phyloP scores from a whole-genome alignment of 2,329 filamentous ascomycete species.

The Teratosphaeria nubilosa region DNA sequence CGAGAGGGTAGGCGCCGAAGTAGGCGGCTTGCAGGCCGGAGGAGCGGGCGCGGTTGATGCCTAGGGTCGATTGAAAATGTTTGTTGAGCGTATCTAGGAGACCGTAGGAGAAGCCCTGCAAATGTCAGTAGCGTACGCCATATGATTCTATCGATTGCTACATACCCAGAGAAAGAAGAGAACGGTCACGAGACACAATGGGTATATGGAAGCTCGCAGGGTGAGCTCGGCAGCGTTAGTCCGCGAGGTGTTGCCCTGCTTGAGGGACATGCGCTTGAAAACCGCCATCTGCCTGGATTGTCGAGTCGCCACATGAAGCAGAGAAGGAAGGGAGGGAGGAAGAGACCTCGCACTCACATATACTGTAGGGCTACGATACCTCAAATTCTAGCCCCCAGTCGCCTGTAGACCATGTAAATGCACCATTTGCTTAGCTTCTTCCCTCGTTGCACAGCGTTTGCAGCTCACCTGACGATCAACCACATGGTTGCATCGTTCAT shows the following conservation, averaged over 20 bases:
- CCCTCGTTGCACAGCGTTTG: background rate
- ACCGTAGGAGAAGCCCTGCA: slow-evolving; percentile 44
- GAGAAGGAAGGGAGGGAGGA: background rate
- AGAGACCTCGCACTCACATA: background rate
- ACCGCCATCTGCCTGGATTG: slow-evolving; percentile 1
- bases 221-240: slow-evolving; percentile 54
- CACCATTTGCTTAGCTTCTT: background rate
- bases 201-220: slow-evolving; percentile 55
- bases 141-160: too few relatives aligned
- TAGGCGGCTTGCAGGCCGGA: slow-evolving; percentile 41
- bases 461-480: background rate
- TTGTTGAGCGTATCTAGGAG: slow-evolving; percentile 33
- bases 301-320: background rate
- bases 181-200: slow-evolving; percentile 55
- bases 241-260: slow-evolving; percentile 31
- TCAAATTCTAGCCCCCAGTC: background rate
- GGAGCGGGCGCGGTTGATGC: slow-evolving; percentile 35
- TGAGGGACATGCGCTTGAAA: slow-evolving; percentile 11
- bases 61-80: slow-evolving; percentile 36
- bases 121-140: background rate
- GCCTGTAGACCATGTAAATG: background rate
- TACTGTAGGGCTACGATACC: background rate
- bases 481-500: background rate
- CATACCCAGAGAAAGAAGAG: slow-evolving; percentile 55
- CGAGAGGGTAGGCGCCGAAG: slow-evolving; percentile 42